phyloP scores from a whole-genome alignment of 2,329 filamentous ascomycete species.

The Phialocephala sp. region DNA sequence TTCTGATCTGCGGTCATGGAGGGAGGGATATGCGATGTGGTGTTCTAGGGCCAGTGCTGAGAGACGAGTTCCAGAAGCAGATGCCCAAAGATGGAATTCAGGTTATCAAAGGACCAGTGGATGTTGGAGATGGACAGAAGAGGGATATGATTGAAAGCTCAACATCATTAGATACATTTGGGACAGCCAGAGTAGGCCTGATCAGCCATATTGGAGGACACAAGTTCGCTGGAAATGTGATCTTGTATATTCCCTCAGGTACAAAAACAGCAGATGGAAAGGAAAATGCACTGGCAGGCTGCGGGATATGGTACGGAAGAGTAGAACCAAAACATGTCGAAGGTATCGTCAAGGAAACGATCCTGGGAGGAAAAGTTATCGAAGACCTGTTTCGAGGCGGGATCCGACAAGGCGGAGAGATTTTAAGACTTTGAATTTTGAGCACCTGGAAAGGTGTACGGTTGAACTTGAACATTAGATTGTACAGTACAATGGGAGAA shows the following conservation, averaged over 20 bases:
- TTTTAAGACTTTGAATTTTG: conserved; percentile 43
- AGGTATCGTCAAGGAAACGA: conserved; percentile 74
- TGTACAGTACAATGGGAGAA: conserved; percentile 1
- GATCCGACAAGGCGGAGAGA: conserved; percentile 60
- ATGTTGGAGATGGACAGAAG: conserved; percentile 16
- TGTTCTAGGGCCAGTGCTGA: conserved; percentile 74
- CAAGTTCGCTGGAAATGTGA: conserved; percentile 85
- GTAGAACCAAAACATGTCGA: conserved; percentile 78
- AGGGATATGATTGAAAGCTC: conserved; percentile 49
- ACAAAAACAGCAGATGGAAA: conserved; percentile 48
- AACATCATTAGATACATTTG: conserved; percentile 36
- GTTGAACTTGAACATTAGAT: background rate
- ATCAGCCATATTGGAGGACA: conserved; percentile 86
- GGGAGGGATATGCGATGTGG: conserved; percentile 84
- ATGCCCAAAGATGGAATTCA: conserved; percentile 56
- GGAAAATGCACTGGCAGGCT: conserved; percentile 66
- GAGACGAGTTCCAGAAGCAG: conserved; percentile 70
- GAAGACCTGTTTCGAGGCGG: conserved; percentile 75
- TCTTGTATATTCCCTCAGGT: conserved; percentile 74
- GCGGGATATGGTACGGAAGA: conserved; percentile 82
- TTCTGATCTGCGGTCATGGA: conserved; percentile 89
- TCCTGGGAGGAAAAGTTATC: conserved; percentile 70
- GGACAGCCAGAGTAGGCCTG: conserved; percentile 63
- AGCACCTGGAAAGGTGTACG: background rate
- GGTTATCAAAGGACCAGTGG: conserved; percentile 54